phyloP scores from a whole-genome alignment of 2,329 filamentous ascomycete genomes.

The Diaporthe ampelina region DNA sequence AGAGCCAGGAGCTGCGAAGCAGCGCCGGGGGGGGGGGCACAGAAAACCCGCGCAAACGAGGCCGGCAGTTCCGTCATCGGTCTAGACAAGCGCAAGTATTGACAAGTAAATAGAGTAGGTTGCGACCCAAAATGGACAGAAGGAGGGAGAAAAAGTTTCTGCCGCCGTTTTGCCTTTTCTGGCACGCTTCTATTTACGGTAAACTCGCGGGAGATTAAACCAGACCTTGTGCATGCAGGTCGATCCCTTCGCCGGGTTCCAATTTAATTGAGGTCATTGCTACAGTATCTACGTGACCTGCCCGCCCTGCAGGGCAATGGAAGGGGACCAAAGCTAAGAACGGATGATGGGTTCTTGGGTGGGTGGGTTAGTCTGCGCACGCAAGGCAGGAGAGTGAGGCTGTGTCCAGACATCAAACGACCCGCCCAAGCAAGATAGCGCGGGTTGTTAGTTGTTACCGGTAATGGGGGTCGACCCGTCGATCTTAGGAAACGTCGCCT shows the following conservation, averaged over 20 bases:
- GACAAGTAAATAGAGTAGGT: conserved; percentile 21
- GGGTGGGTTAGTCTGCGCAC: neutral
- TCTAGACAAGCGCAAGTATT: conserved; percentile 7
- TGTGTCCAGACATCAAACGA: conserved; percentile 30
- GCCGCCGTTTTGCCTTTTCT: conserved; percentile 24
- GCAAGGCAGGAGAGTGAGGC: conserved; percentile 11
- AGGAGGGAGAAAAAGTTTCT: conserved; percentile 8
- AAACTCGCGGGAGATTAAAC: conserved; percentile 28
- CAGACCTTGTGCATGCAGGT: conserved; percentile 25
- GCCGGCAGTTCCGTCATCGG: conserved; percentile 26
- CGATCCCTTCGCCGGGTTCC: conserved; percentile 24
- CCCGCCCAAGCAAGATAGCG: conserved; percentile 16
- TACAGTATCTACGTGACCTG: conserved; percentile 21
- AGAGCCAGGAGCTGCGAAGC: neutral
- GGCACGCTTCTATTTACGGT: conserved; percentile 24
- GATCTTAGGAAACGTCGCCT: conserved; percentile 20
- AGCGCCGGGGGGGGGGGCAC: neutral
- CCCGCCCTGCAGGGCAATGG: conserved; percentile 5
- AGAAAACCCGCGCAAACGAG: neutral
- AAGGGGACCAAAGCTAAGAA: neutral
- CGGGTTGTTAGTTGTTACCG: conserved; percentile 19
- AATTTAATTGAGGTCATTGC: conserved; percentile 26
- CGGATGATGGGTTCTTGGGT: neutral
- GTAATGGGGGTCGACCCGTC: conserved; percentile 15
- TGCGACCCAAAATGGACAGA: neutral